Conservation (phyloP, 169 alveolate genomes). For the Eimeria brunetti region DNA sequence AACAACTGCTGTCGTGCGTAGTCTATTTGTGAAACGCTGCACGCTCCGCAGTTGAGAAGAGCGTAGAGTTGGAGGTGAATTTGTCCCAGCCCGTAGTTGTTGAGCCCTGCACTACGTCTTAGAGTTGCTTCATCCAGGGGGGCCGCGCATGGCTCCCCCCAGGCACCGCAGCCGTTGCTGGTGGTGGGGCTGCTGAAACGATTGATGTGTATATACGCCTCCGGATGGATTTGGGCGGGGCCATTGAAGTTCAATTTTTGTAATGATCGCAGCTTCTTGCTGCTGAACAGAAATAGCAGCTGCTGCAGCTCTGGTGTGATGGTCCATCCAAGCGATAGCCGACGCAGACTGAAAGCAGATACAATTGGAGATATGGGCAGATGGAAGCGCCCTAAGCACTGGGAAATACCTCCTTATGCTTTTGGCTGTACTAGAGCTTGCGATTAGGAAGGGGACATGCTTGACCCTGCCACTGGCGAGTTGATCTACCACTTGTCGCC, state of each 20-base stretch:
- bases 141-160: constrained; percentile 50
- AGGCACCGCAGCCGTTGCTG: constrained; percentile 14
- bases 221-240: constrained; percentile 79
- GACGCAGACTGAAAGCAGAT: constrained; percentile 75
- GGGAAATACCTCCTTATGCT: neutral
- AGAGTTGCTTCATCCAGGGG: constrained; percentile 65
- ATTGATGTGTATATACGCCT: constrained; percentile 48
- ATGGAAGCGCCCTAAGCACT: neutral
- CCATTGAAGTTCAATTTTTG: constrained; percentile 80
- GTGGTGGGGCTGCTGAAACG: neutral
- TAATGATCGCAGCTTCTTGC: constrained; percentile 70
- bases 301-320: constrained; percentile 76
- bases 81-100: constrained; percentile 66
- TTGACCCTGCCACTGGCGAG: neutral
- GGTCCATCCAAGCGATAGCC: constrained; percentile 81
- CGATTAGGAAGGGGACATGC: neutral
- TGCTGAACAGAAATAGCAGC: constrained; percentile 64
- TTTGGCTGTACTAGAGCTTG: neutral
- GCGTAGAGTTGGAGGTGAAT: constrained; percentile 80
- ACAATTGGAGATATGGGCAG: neutral
- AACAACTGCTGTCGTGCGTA: constrained; percentile 71
- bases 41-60: constrained; percentile 75
- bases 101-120: constrained; percentile 69
- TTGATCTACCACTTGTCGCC: neutral
- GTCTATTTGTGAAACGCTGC: constrained; percentile 65